Conservation (phyloP, 495 filamentous ascomycete species). For the Pyrenula aspistea region DNA sequence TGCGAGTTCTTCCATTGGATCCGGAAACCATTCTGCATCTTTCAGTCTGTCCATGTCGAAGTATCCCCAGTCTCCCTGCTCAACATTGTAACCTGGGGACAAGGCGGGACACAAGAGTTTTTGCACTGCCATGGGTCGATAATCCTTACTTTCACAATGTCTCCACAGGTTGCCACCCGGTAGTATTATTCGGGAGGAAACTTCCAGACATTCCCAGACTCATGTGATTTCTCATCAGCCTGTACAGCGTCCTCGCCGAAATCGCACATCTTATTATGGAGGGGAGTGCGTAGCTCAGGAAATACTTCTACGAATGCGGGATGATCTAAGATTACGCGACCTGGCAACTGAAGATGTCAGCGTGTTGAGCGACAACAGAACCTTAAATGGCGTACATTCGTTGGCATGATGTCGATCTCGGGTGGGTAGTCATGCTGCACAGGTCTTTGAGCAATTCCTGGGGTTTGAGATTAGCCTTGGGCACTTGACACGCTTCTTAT, state of each 20-base stretch:
- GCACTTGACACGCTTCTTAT: not conserved
- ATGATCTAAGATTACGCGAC: not conserved
- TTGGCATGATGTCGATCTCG: not conserved
- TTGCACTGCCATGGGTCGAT: not conserved
- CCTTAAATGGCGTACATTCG: not conserved
- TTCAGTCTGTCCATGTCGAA: slow-evolving; percentile 4
- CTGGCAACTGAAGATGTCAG: not conserved
- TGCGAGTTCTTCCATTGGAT: slow-evolving; percentile 7
- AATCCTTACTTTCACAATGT: not conserved
- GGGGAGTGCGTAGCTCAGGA: not conserved
- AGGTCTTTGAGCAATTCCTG: not conserved
- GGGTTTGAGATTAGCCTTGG: not conserved
- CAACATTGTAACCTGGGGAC: slow-evolving; percentile 6
- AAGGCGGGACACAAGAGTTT: slow-evolving; percentile 2
- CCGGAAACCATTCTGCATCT: slow-evolving; percentile 3
- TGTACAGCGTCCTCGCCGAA: not conserved
- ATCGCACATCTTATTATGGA: not conserved
- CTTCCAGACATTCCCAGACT: not conserved
- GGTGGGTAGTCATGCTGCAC: not conserved
- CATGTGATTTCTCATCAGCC: not conserved
- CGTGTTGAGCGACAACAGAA: not conserved
- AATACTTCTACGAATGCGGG: not conserved
- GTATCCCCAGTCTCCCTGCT: slow-evolving; percentile 4
- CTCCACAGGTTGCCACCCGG: not conserved
- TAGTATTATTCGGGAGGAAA: not conserved